phyloP scores from a whole-genome alignment of 371 early-diverging fungal genomes.

The Mucor circinelloides region DNA sequence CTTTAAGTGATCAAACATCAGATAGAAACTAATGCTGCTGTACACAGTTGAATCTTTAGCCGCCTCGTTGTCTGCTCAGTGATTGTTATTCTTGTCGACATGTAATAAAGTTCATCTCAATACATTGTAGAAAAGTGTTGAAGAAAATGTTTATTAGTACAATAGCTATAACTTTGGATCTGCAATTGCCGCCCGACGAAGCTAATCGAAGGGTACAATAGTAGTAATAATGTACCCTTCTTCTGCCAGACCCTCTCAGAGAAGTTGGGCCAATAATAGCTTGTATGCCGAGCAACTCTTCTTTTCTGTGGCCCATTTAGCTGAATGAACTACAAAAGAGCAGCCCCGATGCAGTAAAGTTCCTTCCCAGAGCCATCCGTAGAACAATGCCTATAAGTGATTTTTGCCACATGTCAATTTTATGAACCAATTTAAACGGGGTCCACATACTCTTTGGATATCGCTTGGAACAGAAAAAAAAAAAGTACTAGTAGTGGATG shows the following conservation, averaged over 20 bases:
- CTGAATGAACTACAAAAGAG: background rate
- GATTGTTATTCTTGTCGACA: background rate
- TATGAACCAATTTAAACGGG: background rate
- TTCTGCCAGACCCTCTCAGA: background rate
- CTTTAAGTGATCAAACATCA: background rate
- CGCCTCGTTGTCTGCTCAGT: conserved; percentile 12
- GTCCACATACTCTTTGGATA: background rate
- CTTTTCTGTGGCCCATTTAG: background rate
- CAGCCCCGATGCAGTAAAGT: background rate
- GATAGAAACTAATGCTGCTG: background rate
- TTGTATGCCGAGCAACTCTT: too few species aligned
- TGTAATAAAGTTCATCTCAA: background rate
- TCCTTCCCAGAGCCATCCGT: background rate
- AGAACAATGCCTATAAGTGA: background rate
- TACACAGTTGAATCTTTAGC: conserved; percentile 25
- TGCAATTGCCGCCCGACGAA: background rate
- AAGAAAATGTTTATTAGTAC: background rate
- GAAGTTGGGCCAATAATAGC: too few species aligned
- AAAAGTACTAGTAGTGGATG: too few species aligned
- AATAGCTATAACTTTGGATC: background rate
- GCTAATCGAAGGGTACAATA: conserved; percentile 14
- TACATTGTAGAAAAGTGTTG: background rate
- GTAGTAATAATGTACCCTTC: background rate
- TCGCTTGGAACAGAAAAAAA: background rate
- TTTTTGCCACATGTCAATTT: background rate